phyloP scores from a whole-genome alignment of 2,329 filamentous ascomycete genomes.

The Exophiala calicioides region DNA sequence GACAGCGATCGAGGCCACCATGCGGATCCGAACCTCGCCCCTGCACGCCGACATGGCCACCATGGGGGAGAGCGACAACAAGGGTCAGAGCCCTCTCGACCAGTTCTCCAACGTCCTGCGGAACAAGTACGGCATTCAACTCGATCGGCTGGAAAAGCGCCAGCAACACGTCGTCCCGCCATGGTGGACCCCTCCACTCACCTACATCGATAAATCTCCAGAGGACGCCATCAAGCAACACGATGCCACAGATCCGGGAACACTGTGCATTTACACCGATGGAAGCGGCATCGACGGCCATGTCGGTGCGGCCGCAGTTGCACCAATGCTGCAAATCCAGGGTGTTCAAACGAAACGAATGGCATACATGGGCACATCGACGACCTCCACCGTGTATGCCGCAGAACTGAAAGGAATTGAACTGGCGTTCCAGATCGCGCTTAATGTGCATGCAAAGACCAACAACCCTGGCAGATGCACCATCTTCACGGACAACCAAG shows the following conservation, averaged over 20 bases:
- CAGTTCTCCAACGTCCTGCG: slow-evolving; percentile 22
- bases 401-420: slow-evolving; percentile 34
- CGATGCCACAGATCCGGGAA: slow-evolving; percentile 16
- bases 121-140: slow-evolving; percentile 19
- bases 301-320: slow-evolving; percentile 33
- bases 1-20: slow-evolving; percentile 30
- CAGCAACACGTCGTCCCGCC: slow-evolving; percentile 25
- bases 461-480: slow-evolving; percentile 25
- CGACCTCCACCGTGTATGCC: slow-evolving; percentile 35
- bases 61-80: neutral
- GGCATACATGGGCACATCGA: slow-evolving; percentile 33
- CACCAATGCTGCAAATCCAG: neutral
- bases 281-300: slow-evolving; percentile 33
- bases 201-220: slow-evolving; percentile 16
- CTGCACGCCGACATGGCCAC: slow-evolving; percentile 10
- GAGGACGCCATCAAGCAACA: slow-evolving; percentile 24
- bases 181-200: slow-evolving; percentile 25
- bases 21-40: slow-evolving; percentile 29
- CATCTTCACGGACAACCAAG: slow-evolving; percentile 39
- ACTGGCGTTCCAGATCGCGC: slow-evolving; percentile 33
- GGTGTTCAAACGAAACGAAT: slow-evolving; percentile 21
- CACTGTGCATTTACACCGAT: slow-evolving; percentile 29
- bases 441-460: slow-evolving; percentile 23
- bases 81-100: slow-evolving; percentile 1
- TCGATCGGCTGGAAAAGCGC: slow-evolving; percentile 27